Percentiles rank a stretch among this genome's conserved stretches.
phyloP scores from a whole-genome alignment of 2,329 filamentous ascomycete species.

The Aureobasidium melanogenum region DNA sequence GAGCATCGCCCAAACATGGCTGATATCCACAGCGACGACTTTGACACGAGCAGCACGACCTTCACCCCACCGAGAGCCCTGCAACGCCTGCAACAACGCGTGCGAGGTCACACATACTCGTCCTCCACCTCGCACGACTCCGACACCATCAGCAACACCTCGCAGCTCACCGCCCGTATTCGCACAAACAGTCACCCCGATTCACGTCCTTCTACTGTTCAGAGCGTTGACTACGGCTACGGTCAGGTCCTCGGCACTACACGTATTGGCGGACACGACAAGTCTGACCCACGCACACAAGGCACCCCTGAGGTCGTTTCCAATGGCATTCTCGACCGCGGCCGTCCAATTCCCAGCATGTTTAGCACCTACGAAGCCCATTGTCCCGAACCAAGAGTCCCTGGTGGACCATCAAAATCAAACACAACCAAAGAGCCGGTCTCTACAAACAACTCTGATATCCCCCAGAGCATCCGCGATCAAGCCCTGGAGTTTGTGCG shows the following conservation, averaged over 20 bases:
- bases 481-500: slow-evolving; percentile 42
- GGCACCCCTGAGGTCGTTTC: slow-evolving; percentile 24
- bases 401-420: slow-evolving; percentile 59
- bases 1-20: slow-evolving; percentile 18
- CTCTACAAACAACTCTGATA: slow-evolving; percentile 19
- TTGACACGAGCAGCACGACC: not conserved
- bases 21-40: slow-evolving; percentile 26
- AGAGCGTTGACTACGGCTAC: slow-evolving; percentile 40
- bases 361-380: slow-evolving; percentile 30
- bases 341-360: slow-evolving; percentile 33
- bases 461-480: slow-evolving; percentile 33
- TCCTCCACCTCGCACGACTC: slow-evolving; percentile 51
- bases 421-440: slow-evolving; percentile 30
- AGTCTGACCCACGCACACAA: slow-evolving; percentile 52
- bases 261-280: slow-evolving; percentile 19
- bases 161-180: slow-evolving; percentile 16
- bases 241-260: not conserved
- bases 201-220: slow-evolving; percentile 14
- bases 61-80: slow-evolving; percentile 25
- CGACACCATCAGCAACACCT: slow-evolving; percentile 35
- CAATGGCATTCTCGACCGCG: slow-evolving; percentile 34
- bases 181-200: slow-evolving; percentile 14
- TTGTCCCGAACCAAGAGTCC: slow-evolving; percentile 73
- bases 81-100: slow-evolving; percentile 30
- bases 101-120: slow-evolving; percentile 51